Base-by-base conservation (phyloP, 495 filamentous ascomycete genomes). In the Neurospora sublineolata region DNA sequence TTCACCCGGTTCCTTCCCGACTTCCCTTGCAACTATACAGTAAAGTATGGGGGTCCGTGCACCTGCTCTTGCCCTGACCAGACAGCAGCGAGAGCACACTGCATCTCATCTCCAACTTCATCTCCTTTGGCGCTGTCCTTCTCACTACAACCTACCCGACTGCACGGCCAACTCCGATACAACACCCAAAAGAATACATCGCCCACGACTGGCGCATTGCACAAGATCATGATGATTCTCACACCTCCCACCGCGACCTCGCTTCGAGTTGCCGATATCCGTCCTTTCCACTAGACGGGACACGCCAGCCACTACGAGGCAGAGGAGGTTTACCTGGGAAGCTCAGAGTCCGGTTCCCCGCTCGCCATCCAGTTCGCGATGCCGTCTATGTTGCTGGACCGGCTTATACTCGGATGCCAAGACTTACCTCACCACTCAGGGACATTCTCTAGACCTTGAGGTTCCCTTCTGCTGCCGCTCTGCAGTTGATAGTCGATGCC, bases 401-500 rank as follows among this genome's bases (percentile, higher is more conserved):
- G 27, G 52, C 52, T 60, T 60, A 33, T 64, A 33, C 52, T 64
- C 52, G 14, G 52, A 64, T 64, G 52, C 52, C 52, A 64, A 64
- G 52, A 14, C 27, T 36, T 27, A 64, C 27, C 52, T 64, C 52
- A 64, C 52, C 52, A 64, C 52, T 64, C 27, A 64, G 33, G 52
- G 52, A 36, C 27, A 6, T 9, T 64, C 27, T 64, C 52, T 33
- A 64, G 27, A 64, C 27, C 30, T 33, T 36, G 52, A 18, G 14
- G 52, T 64, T 64, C 52, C 52, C 52, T 64, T 64, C 52, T 64
- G 30, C 27, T 64, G 52, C 52, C 27, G 27, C 39, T 70, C 69
- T 70, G 69, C 20, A 42, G 69, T 60, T 69, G 71, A 39, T 67
- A 72, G 69, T 46, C 69, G 71, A 74, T 52, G 70, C 67, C 40